Evolutionary conservation across 768 basidiomycete species (phyloP).

Genomic region (Kwoniella shandongensis): DNA sequence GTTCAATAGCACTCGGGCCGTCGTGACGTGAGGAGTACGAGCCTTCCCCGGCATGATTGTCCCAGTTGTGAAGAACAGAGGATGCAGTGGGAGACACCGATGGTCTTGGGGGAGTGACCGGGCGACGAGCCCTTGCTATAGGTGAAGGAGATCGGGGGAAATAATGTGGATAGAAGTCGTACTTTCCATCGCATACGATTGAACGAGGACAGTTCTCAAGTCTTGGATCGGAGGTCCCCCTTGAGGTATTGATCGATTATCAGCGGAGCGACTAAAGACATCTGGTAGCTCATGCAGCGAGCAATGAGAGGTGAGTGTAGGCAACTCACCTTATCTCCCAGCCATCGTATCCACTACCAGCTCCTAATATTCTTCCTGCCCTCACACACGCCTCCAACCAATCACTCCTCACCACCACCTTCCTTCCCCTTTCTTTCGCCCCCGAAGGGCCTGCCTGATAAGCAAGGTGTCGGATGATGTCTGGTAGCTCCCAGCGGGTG

Average conservation of each 20-base stretch:
- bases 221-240: slow-evolving; percentile 2
- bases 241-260: background rate
- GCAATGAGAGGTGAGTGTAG: background rate
- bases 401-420: background rate
- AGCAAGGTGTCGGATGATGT: background rate
- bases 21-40: too few relatives aligned
- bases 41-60: too few relatives aligned
- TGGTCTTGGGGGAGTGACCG: too few relatives aligned
- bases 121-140: too few relatives aligned
- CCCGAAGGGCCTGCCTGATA: too few relatives aligned
- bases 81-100: too few relatives aligned
- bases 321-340: slow-evolving; percentile 2
- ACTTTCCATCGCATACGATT: background rate
- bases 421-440: background rate
- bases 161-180: background rate
- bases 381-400: slow-evolving; percentile 7
- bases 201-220: background rate
- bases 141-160: background rate
- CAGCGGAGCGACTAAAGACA: too few relatives aligned
- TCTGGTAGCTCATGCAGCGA: too few relatives aligned
- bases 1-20: too few relatives aligned
- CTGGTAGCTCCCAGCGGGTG: background rate
- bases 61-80: too few relatives aligned
- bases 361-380: background rate
- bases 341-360: background rate